Evolutionary conservation across 805 yeast genomes (phyloP).

Genomic region (Candida krabiensis): DNA sequence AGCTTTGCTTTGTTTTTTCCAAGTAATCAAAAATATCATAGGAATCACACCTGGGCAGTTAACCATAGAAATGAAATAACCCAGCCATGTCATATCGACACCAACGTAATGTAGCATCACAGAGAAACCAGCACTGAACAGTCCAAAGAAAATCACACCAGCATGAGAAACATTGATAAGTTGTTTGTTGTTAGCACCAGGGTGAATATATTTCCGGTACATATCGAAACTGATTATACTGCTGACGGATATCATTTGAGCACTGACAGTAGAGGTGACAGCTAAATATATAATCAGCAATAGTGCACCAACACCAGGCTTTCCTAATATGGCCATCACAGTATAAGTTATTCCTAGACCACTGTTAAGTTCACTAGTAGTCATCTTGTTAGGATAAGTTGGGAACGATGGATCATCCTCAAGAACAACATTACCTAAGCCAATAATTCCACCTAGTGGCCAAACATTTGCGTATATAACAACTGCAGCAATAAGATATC

Average conservation of each 20-base stretch:
- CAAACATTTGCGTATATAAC: no score
- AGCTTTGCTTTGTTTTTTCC: constrained; percentile 38
- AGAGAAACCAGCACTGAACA: constrained; percentile 46
- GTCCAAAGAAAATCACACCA: constrained; percentile 41
- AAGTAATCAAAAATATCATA: constrained; percentile 42
- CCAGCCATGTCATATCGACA: constrained; percentile 47
- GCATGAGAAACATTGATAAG: constrained; percentile 42
- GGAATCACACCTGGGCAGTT: constrained; percentile 52
- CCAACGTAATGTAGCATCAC: constrained; percentile 49
- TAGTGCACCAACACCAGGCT: constrained; percentile 45
- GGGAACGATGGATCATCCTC: constrained; percentile 4
- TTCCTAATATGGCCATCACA: constrained; percentile 37
- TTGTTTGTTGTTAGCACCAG: constrained; percentile 43
- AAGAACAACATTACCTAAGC: no score
- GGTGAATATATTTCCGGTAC: constrained; percentile 45
- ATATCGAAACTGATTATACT: constrained; percentile 47
- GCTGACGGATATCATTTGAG: constrained; percentile 49
- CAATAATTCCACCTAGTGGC: no score
- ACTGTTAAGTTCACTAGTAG: constrained; percentile 2
- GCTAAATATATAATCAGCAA: constrained; percentile 48
- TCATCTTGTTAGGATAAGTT: constrained; percentile 7
- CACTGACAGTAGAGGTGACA: constrained; percentile 50
- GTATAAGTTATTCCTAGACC: constrained; percentile 5
- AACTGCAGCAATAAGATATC: no score
- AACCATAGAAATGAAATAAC: constrained; percentile 32